phyloP scores from a whole-genome alignment of 2,329 filamentous ascomycete species.

The Xylariaceae sp. region DNA sequence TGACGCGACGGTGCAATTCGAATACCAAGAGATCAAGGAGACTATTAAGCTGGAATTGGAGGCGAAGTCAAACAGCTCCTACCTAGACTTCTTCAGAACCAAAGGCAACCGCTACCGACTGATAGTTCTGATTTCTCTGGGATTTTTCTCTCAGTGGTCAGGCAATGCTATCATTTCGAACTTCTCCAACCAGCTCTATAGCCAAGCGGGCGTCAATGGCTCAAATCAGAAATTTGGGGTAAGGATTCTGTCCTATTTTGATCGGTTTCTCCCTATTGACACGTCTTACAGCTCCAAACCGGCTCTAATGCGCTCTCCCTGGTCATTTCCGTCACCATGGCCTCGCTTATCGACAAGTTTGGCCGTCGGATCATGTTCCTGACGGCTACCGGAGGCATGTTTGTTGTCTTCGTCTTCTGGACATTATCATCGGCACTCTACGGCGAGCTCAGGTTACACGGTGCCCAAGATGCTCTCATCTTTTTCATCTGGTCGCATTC shows the following conservation, averaged over 20 bases:
- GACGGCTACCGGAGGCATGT: slow-evolving; percentile 40
- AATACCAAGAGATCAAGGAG: slow-evolving; percentile 57
- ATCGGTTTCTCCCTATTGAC: slow-evolving; percentile 22
- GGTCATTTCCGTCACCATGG: slow-evolving; percentile 48
- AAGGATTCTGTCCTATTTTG: slow-evolving; percentile 18
- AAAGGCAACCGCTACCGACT: slow-evolving; percentile 55
- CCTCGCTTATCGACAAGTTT: slow-evolving; percentile 51
- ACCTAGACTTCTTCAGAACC: slow-evolving; percentile 51
- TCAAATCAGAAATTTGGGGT: slow-evolving; percentile 44
- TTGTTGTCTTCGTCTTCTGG: slow-evolving; percentile 49
- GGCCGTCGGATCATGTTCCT: slow-evolving; percentile 56
- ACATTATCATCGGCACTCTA: slow-evolving; percentile 44
- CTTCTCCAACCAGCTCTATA: slow-evolving; percentile 52
- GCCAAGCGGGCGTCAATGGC: slow-evolving; percentile 48
- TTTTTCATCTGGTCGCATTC: slow-evolving; percentile 48
- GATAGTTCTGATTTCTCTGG: slow-evolving; percentile 49
- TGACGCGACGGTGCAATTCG: slow-evolving; percentile 53
- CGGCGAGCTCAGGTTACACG: slow-evolving; percentile 37
- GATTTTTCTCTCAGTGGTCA: slow-evolving; percentile 57
- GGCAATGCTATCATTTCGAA: slow-evolving; percentile 59
- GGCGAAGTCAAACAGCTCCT: slow-evolving; percentile 45
- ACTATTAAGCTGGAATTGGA: slow-evolving; percentile 51
- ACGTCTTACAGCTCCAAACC: slow-evolving; percentile 37
- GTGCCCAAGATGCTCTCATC: slow-evolving; percentile 41
- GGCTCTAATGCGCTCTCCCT: slow-evolving; percentile 50